Evolutionary conservation across 2,329 filamentous ascomycete genomes (phyloP).

Genomic region (Huntiella abstrusa): DNA sequence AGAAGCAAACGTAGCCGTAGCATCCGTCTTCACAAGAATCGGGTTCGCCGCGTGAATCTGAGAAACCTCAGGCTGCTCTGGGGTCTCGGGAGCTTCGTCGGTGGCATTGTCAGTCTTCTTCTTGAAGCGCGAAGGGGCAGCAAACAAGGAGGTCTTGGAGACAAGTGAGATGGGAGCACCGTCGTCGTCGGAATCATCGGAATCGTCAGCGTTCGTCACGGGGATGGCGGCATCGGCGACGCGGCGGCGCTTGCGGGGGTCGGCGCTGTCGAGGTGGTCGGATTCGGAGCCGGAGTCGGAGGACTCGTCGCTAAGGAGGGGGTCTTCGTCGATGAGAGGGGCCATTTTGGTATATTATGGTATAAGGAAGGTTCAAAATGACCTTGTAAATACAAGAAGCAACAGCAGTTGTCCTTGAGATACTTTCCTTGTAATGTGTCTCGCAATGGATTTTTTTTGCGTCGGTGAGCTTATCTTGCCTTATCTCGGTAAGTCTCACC

Average conservation of each 20-base stretch:
- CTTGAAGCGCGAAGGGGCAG: constrained; percentile 35
- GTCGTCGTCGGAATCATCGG: constrained; percentile 12
- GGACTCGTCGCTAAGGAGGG: not conserved
- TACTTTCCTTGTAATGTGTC: no score
- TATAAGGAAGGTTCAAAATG: no score
- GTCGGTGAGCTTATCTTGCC: no score
- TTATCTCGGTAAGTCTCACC: no score
- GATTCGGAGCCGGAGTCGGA: constrained; percentile 21
- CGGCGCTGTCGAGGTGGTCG: constrained; percentile 28
- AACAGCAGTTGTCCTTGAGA: no score
- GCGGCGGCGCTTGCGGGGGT: constrained; percentile 27
- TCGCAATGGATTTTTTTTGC: no score
- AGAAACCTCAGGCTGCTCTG: constrained; percentile 6
- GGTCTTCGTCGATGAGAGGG: not conserved
- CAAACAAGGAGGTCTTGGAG: constrained; percentile 18
- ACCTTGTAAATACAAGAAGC: no score
- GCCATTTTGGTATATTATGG: constrained; percentile 1
- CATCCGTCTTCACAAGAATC: constrained; percentile 33
- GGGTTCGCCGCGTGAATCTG: constrained; percentile 16
- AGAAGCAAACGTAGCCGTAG: constrained; percentile 48
- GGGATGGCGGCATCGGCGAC: constrained; percentile 15
- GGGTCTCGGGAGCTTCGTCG: constrained; percentile 4
- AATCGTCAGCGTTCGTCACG: constrained; percentile 12
- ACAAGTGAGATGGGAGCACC: constrained; percentile 14
- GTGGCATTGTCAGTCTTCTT: constrained; percentile 17